Base-by-base conservation (phyloP, 1,284 basidiomycete genomes). In the Erythrobasidium hasegawianum region DNA sequence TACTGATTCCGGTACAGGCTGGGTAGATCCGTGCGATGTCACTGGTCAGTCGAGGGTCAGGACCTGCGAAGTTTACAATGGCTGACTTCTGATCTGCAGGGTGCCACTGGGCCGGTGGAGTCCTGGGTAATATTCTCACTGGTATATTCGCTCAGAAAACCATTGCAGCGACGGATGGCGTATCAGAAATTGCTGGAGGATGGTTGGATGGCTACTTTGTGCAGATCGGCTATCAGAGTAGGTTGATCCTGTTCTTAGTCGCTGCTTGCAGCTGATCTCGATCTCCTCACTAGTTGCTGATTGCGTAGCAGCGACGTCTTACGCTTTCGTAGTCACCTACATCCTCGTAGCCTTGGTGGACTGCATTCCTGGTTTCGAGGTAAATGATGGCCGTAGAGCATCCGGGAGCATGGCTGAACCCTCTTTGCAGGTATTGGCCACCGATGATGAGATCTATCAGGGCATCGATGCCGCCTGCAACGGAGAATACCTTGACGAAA, bases 61-160 rank as follows among this genome's bases (percentile, higher is more conserved):
- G n/a, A n/a, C n/a, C n/a, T n/a, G n/a, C n/a, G n/a, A n/a, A n/a
- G n/a, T n/a, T n/a, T n/a, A n/a, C n/a, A n/a, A 22, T 2, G 1
- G 13, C 22, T 22, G 50, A 18, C 50, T 49, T 70, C 54, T 54
- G 88, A 91, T 83, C 82, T 91, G 57, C 89, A 87, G 75, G 87
- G 88, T 18, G 87, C 87, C 91, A 97, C 78, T 87, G 82, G 62
- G 79, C 97, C 55, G 93, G 92, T 39, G 95, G 95, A 54, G 80
- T 95, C 59, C 83, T 90, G 59, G 94, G 94, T 13, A 90, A 93
- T 77, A 70, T 92, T 69, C 80, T 92, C 57, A 91, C 89, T 70
- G 88, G 79, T 1, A 81, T 93, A 72, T 96, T 96, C 77, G 92
- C 93, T 5, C 90, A 97, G 76, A 74, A 82, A 14, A 87, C 87